Evolutionary conservation across 495 filamentous ascomycete species (phyloP).

Genomic region (Xylaria bambusicola): DNA sequence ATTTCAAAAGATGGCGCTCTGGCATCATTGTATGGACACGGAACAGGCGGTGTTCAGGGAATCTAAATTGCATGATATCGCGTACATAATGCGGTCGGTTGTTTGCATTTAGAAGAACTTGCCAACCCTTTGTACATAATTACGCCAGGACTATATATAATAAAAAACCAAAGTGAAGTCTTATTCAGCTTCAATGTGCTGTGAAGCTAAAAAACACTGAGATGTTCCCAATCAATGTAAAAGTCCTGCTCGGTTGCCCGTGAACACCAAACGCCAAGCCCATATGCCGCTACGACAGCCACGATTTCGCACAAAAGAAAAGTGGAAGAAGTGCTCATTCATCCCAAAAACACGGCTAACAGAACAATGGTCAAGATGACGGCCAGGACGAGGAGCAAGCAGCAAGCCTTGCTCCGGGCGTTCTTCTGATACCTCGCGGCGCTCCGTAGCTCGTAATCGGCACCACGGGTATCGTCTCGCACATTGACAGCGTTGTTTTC

Average conservation of each 20-base stretch:
- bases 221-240: not conserved
- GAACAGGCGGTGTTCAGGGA: no score
- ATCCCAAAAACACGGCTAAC: constrained; percentile 76
- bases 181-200: not conserved
- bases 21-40: no score
- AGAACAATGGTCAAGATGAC: constrained; percentile 87
- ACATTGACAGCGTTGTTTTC: constrained; percentile 82
- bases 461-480: constrained; percentile 75
- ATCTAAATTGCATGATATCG: no score
- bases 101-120: no score
- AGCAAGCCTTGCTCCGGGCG: constrained; percentile 88
- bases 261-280: constrained; percentile 13
- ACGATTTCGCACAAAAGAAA: not conserved
- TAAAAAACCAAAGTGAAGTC: not conserved
- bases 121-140: no score
- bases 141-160: constrained; percentile 9
- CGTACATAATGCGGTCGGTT: no score
- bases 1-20: no score
- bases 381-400: constrained; percentile 85
- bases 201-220: constrained; percentile 1
- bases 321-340: constrained; percentile 12
- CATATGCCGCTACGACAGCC: not conserved
- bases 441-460: constrained; percentile 77
- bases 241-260: not conserved
- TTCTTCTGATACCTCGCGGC: constrained; percentile 91